Base-by-base conservation (phyloP, 192 early-diverging fungal species). In the Podila horticola region DNA sequence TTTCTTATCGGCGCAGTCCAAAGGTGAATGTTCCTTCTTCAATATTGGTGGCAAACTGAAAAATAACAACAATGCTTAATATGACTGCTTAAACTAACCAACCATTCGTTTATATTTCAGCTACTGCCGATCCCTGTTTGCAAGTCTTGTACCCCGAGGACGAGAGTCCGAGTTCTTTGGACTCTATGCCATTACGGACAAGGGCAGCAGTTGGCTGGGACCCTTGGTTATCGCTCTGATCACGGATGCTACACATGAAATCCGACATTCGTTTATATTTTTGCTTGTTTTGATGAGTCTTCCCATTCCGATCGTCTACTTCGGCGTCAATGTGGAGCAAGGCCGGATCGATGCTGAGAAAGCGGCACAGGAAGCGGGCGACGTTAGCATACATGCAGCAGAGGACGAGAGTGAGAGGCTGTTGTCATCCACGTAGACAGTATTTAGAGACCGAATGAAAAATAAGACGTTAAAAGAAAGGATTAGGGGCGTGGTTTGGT, bases 161-260 rank as follows among this genome's bases (percentile, higher is more conserved):
- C 66, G 75, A 28, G 92, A 93, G 72, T 79, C 89, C 6, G 88
- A 92, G 74, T 91, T 93, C 74, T 93, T 91, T 70, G 86, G 84
- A 5, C 69, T 93, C 28, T 93, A 89, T 79, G 89, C 86, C 1
- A 81, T 89, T 34, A 91, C 90, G 7, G 91, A 93, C 77, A 91
- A 92, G 69, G 91, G 92, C 10, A 83, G 83, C 11, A 81, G 86
- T 19, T 92, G 91, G 91, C 75, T 94, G 3, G 92, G 92, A 24
- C 92, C 92, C 11, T 67, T 91, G 57, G 83, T 90, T 9, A 85
- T 90, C 20, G 92, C 84, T 5, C 82, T 83, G 24, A 91, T 93
- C 72, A 84, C 79, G 24, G 75, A 87, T 73, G 75, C 72, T 8
- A 86, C 86, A 0, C 88, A 85, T 45, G 85, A 85, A 55, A 73